Evolutionary conservation across 75 land plant genomes (phyloP), one percentile per base, ranked within the genome.

Genomic region (Gnetum montanum): DNA sequence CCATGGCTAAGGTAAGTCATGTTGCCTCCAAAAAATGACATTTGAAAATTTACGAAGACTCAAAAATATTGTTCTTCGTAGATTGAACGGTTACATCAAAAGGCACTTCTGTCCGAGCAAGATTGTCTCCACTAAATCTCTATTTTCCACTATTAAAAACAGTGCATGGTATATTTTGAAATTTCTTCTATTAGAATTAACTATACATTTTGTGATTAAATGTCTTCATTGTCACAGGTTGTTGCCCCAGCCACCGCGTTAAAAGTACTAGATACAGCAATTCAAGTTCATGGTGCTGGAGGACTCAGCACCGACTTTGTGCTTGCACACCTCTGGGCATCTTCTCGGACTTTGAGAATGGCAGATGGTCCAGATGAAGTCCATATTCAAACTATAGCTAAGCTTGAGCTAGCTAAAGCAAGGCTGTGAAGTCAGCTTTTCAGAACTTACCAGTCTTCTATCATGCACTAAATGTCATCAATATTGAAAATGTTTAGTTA

Each of bases 351-450:
- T 6, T 62, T 94, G 45, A 71, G 98, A 51, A 75, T 94, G 29
- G 98, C 98, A 35, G 98, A 94, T 76, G 98, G 98, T 8, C 98
- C 98, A 24, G 98, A 94, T 58, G 98, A 94, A 64, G 98, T 94
- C 28, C 98, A 94, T 66, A 74, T 94, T 48, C 84, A 83, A 6
- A 86, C 98, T 38, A 83, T 94, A 46, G 98, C 96, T 25, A 89
- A 86, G 62, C 61, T 90, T 44, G 98, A 94, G 55, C 58, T 94
- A 27, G 62, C 53, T 54, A 72, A 60, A 52, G 69, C 91, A 43
- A 81, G 65, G 72, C 73, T 85, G 34, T 85, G 62, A 37, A 61
- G 15, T 53, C 30, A 28, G 19, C 12, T 10, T 53, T 2, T 13
- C 22, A n/a, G 31, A 4, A 3, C 22, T 6, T 7, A 20, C n/a